Base-by-base conservation (phyloP, 768 basidiomycete genomes). In the Lactarius quietus region DNA sequence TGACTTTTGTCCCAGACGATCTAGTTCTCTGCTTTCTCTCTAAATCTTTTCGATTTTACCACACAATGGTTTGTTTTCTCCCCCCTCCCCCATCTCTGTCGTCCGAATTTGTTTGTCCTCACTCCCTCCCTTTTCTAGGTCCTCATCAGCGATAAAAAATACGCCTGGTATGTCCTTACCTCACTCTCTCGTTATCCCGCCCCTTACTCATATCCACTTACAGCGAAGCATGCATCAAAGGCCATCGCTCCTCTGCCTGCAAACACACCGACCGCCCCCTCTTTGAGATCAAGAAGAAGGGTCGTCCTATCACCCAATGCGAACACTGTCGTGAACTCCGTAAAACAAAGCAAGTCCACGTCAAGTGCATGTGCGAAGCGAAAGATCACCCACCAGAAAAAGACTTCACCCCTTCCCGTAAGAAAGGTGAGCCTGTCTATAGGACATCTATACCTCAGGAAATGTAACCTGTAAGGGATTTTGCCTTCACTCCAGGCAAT, bases 211-310 rank as follows among this genome's bases (percentile, higher is more conserved):
- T 70, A 68, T 41, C 58, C 26, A 45, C 57, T 39, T 38, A 26
- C 71, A 95, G 94, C 76, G 90, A 90, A 79, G 89, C 92, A 15
- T 97, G 95, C 76, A 95, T 95, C 74, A 95, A 95, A 77, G 95
- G 95, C 0, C 94, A 97, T 72, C 87, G 95, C 60, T 95, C 94
- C 15, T 93, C 93, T 3, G 86, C 86, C 17, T 97, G 95, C 74
- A 83, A 84, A 56, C 95, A 97, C 73, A 86, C 86, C 35, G 91
- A 93, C 70, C 82, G 95, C 23, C 93, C 93, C 5, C 80, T 97
- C n/a, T 94, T 92, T 68, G 92, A 95, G 74, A 87, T 96, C 64
- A 92, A 94, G 81, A 92, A 90, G 80, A 95, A 96, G 74, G 95
- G 95, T 2, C 83, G 95, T 8, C 95, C 95, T 0, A 84, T 93